A percentile compares a stretch with the other conserved stretches of the same genome.
Evolutionary conservation across 2,329 filamentous ascomycete species (phyloP).

Genomic region (Cladosporium sp.): DNA sequence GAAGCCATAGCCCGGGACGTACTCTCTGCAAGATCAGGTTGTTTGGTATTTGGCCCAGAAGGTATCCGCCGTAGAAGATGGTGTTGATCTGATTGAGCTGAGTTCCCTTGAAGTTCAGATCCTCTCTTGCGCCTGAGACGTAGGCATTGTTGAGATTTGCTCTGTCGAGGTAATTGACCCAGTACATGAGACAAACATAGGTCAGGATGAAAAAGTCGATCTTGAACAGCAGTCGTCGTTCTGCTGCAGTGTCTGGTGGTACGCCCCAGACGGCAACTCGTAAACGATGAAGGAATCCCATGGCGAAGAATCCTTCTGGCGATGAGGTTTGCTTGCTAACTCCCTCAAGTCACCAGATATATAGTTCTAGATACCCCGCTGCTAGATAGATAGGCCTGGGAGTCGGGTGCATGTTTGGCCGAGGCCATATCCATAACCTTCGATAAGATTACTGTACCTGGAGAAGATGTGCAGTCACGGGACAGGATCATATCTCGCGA

Average conservation of each 20-base stretch:
- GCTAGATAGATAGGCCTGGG: neutral
- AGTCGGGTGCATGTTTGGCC: neutral
- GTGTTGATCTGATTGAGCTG: constrained; percentile 43
- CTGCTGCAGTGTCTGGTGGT: constrained; percentile 22
- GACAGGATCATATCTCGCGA: neutral
- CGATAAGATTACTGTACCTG: neutral
- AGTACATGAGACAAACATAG: constrained; percentile 39
- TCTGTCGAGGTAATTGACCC: constrained; percentile 41
- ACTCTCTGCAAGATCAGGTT: constrained; percentile 61
- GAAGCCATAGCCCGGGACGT: constrained; percentile 53
- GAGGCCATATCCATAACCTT: neutral
- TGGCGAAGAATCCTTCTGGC: constrained; percentile 1
- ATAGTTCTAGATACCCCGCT: no score
- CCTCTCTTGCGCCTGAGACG: constrained; percentile 51
- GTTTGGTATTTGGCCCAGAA: constrained; percentile 56
- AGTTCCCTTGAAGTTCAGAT: constrained; percentile 45
- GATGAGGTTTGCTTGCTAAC: no score
- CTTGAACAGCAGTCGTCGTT: constrained; percentile 24
- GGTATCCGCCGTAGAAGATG: constrained; percentile 34
- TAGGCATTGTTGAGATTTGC: constrained; percentile 53
- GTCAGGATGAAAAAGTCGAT: constrained; percentile 31
- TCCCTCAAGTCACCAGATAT: no score
- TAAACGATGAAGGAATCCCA: constrained; percentile 21
- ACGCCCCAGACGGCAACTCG: constrained; percentile 24
- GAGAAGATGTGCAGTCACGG: neutral